Percentiles rank a stretch among this genome's conserved stretches.
Evolutionary conservation across 108 stramenopile species (phyloP).

Genomic region (Nitzschia sp.): DNA sequence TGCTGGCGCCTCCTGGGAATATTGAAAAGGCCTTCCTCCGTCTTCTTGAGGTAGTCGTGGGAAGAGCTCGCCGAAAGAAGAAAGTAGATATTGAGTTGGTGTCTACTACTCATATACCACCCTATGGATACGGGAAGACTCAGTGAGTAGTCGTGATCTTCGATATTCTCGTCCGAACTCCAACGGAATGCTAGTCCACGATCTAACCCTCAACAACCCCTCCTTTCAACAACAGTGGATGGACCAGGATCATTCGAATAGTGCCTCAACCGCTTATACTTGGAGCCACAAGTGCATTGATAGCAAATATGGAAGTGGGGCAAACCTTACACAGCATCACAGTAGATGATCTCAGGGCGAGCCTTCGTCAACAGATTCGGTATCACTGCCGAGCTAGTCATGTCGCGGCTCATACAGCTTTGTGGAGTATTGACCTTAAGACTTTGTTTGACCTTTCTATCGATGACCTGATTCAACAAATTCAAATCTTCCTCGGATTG

Average conservation of each 20-base stretch:
- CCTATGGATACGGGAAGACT: constrained; percentile 90
- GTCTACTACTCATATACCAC: constrained; percentile 66
- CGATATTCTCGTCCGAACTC: too few relatives aligned
- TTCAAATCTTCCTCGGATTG: constrained; percentile 40
- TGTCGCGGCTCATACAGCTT: constrained; percentile 85
- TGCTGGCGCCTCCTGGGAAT: constrained; percentile 51
- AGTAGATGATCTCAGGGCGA: constrained; percentile 44
- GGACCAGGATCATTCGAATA: constrained; percentile 70
- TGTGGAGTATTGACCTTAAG: constrained; percentile 53
- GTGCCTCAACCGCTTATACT: constrained; percentile 55
- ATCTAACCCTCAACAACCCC: too few relatives aligned
- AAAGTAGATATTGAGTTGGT: constrained; percentile 48
- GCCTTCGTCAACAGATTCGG: constrained; percentile 66
- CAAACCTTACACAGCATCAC: constrained; percentile 13
- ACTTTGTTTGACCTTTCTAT: constrained; percentile 35
- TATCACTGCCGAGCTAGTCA: constrained; percentile 87
- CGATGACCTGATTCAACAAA: constrained; percentile 19
- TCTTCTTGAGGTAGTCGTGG: constrained; percentile 26
- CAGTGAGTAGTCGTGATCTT: constrained; percentile 31
- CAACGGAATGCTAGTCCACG: too few relatives aligned
- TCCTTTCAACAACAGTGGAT: constrained; percentile 38
- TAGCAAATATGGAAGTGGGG: neutral
- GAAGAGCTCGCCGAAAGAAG: constrained; percentile 11
- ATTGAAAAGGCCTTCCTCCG: constrained; percentile 9
- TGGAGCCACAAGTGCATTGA: constrained; percentile 44